These are phyloP conservation scores for Erysiphe pulchra DNA, from an alignment of 2,329 filamentous ascomycete genomes.

Conservation along the genomic window DNA sequence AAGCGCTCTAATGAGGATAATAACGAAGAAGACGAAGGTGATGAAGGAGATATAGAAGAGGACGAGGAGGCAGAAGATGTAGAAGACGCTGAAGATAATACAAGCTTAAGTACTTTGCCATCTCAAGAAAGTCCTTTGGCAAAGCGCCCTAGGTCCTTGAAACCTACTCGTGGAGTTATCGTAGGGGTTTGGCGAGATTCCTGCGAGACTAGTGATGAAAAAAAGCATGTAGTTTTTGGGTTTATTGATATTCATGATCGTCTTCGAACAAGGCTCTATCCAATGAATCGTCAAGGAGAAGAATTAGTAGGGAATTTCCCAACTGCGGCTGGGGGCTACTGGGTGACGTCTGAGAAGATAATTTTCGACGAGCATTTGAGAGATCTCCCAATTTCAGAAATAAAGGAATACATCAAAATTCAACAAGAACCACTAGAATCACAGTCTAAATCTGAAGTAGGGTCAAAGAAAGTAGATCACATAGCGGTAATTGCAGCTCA, in stretches of 20 bases:
- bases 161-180: constrained; percentile 12
- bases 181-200: constrained; percentile 37
- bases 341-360: constrained; percentile 35
- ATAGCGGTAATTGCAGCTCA: constrained; percentile 10
- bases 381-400: constrained; percentile 26
- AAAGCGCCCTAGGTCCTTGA: constrained; percentile 7
- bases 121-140: constrained; percentile 3
- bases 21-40: constrained; percentile 16
- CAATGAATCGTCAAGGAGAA: constrained; percentile 21
- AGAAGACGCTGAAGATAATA: too few species aligned
- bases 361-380: constrained; percentile 31
- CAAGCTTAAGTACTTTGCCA: constrained; percentile 14
- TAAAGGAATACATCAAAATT: constrained; percentile 37
- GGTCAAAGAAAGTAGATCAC: constrained; percentile 4
- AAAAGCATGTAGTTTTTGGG: constrained; percentile 32
- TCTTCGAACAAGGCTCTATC: constrained; percentile 31
- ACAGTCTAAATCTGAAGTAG: background rate
- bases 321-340: constrained; percentile 33
- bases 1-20: constrained; percentile 26
- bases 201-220: constrained; percentile 19
- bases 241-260: constrained; percentile 36
- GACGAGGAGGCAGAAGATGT: too few species aligned
- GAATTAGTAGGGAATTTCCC: constrained; percentile 22
- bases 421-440: constrained; percentile 16
- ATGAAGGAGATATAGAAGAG: too few species aligned